These are phyloP conservation scores for Clonostachys sp. DNA, from an alignment of 2,329 filamentous ascomycete genomes.

Conservation along the genomic window DNA sequence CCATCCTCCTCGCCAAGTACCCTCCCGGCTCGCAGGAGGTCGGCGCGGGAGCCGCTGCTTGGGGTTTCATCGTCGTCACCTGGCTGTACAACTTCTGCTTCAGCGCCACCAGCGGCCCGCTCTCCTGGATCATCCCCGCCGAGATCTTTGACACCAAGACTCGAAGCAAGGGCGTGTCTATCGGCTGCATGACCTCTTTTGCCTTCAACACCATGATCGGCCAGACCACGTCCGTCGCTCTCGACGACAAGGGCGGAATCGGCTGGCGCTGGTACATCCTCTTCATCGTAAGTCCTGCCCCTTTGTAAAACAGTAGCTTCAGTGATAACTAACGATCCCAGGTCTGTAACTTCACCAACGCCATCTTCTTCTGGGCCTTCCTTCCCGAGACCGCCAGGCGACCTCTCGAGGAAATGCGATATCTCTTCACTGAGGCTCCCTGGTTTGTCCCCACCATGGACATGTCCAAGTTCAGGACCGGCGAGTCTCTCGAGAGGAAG, in stretches of 20 bases:
- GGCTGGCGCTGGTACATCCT: conserved; percentile 43
- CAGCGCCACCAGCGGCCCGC: conserved; percentile 64
- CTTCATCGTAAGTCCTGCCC: conserved; percentile 23
- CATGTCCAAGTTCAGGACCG: conserved; percentile 24
- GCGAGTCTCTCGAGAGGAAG: conserved; percentile 51
- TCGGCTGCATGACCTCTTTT: conserved; percentile 69
- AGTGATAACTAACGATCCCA: neutral
- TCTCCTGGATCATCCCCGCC: conserved; percentile 57
- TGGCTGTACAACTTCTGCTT: conserved; percentile 82
- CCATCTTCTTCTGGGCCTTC: conserved; percentile 54
- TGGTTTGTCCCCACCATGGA: conserved; percentile 56
- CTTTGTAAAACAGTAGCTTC: no score
- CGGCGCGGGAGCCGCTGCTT: conserved; percentile 47
- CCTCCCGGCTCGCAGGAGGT: conserved; percentile 40
- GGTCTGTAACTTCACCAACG: conserved; percentile 18
- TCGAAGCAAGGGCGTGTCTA: conserved; percentile 68
- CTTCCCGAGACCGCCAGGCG: conserved; percentile 61
- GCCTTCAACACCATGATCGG: conserved; percentile 76
- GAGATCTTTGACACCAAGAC: conserved; percentile 78
- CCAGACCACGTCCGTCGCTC: conserved; percentile 51
- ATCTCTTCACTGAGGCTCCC: conserved; percentile 59
- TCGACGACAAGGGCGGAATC: conserved; percentile 31
- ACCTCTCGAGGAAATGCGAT: conserved; percentile 65
- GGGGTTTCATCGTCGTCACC: conserved; percentile 70
- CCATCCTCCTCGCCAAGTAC: conserved; percentile 46